Evolutionary conservation across 2,329 filamentous ascomycete genomes (phyloP).

Genomic region (Geosmithia flava): DNA sequence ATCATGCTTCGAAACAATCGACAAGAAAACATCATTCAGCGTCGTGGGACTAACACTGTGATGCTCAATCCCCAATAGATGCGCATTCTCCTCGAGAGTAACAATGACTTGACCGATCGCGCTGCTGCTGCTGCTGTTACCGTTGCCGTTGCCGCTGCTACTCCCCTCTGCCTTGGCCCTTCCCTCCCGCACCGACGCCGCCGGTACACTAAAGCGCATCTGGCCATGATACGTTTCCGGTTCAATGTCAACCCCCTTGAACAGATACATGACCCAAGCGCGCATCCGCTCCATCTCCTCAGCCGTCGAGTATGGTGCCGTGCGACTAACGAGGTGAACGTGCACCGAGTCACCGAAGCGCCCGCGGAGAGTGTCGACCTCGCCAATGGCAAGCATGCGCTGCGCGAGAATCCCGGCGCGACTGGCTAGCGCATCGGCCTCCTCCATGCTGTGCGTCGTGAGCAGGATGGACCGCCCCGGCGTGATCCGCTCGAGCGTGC

Average conservation of each 20-base stretch:
- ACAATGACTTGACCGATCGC: slow-evolving; percentile 58
- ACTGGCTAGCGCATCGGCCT: slow-evolving; percentile 60
- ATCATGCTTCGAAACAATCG: slow-evolving; percentile 69
- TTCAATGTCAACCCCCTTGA: slow-evolving; percentile 53
- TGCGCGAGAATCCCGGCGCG: slow-evolving; percentile 60
- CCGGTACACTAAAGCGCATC: slow-evolving; percentile 12
- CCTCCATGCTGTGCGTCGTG: slow-evolving; percentile 73
- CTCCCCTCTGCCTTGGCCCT: not conserved
- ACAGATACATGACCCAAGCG: slow-evolving; percentile 45
- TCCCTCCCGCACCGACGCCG: slow-evolving; percentile 8
- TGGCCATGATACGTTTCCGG: slow-evolving; percentile 33
- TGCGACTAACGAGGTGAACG: slow-evolving; percentile 61
- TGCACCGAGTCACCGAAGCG: slow-evolving; percentile 64
- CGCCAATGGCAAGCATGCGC: slow-evolving; percentile 69
- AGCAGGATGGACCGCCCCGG: slow-evolving; percentile 56
- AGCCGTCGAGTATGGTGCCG: slow-evolving; percentile 56
- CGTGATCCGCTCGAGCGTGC: slow-evolving; percentile 51
- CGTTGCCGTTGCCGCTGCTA: not conserved
- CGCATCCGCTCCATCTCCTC: slow-evolving; percentile 53
- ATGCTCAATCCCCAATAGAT: slow-evolving; percentile 59
- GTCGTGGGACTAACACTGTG: slow-evolving; percentile 74
- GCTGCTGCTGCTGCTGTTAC: slow-evolving; percentile 9
- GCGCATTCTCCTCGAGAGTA: slow-evolving; percentile 54
- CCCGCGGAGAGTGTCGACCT: slow-evolving; percentile 51
- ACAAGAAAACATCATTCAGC: slow-evolving; percentile 77